These are phyloP conservation scores for Penicillium freii DNA, from an alignment of 2,329 filamentous ascomycete species.

Conservation along the genomic window DNA sequence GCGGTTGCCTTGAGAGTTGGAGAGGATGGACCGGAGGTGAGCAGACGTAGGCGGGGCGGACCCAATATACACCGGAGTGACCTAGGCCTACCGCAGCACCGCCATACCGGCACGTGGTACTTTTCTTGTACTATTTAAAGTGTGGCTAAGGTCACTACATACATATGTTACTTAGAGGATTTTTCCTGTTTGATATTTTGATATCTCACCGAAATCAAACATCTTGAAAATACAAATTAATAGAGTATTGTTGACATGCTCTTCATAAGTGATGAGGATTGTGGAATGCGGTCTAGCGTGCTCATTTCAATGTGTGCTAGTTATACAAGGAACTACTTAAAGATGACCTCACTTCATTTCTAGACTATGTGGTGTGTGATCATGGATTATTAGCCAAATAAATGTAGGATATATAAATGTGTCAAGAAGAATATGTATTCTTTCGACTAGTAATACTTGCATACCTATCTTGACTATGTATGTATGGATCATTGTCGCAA, in stretches of 20 bases:
- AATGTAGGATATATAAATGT: not conserved
- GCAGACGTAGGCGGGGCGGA: slow-evolving; percentile 16
- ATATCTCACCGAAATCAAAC: not conserved
- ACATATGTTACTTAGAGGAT: not conserved
- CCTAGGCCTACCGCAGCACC: slow-evolving; percentile 13
- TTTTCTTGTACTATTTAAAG: slow-evolving; percentile 13
- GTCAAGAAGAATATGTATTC: not conserved
- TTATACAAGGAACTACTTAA: not conserved
- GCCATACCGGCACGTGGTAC: slow-evolving; percentile 22
- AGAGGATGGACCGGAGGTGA: slow-evolving; percentile 10
- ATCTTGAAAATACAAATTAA: not conserved
- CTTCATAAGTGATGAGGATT: not conserved
- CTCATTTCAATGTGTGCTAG: not conserved
- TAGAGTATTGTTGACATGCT: not conserved
- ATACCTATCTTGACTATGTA: not conserved
- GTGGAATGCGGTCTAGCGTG: not conserved
- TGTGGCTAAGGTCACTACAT: not conserved
- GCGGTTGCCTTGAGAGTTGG: slow-evolving; percentile 25
- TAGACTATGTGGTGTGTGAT: not conserved
- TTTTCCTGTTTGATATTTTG: too few relatives aligned
- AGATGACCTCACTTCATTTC: not conserved
- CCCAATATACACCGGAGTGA: slow-evolving; percentile 16
- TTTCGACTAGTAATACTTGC: not conserved
- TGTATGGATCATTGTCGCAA: not conserved
- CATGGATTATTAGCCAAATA: not conserved